Conservation (phyloP, 176 grass and related monocot species). For the Puccinellia tenuiflora region DNA sequence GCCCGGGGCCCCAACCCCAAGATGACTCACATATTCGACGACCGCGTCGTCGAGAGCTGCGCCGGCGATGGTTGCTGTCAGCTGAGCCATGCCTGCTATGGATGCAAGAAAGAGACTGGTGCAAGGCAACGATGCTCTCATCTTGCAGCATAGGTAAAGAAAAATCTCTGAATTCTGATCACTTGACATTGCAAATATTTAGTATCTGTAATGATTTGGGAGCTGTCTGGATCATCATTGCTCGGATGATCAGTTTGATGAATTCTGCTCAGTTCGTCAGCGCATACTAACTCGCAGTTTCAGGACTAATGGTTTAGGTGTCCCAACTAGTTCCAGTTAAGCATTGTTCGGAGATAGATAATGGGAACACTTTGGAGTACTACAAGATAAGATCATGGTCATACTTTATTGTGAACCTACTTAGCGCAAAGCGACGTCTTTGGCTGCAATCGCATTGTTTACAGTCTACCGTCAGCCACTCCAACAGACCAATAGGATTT, state of each 20-base stretch:
- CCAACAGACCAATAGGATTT: background rate
- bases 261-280: background rate
- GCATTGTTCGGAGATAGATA: constrained; percentile 18
- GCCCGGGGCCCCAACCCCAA: constrained; percentile 45
- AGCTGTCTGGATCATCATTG: background rate
- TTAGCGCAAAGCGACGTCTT: constrained; percentile 26
- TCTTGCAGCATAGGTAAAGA: background rate
- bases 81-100: constrained; percentile 27
- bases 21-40: constrained; percentile 68
- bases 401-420: constrained; percentile 33
- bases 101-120: constrained; percentile 31
- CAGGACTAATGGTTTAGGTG: constrained; percentile 26
- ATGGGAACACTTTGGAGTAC: constrained; percentile 25
- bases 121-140: constrained; percentile 11
- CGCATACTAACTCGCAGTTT: background rate
- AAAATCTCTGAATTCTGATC: background rate
- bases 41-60: constrained; percentile 50
- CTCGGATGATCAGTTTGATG: background rate
- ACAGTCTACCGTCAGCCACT: constrained; percentile 14
- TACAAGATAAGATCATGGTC: constrained; percentile 45
- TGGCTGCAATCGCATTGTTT: constrained; percentile 7
- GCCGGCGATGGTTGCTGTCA: constrained; percentile 19
- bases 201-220: background rate
- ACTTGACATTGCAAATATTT: background rate
- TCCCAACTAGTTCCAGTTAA: constrained; percentile 8